These are phyloP conservation scores for Aspergillus brunneoviolaceus DNA, from an alignment of 2,329 filamentous ascomycete species.

Conservation along the genomic window DNA sequence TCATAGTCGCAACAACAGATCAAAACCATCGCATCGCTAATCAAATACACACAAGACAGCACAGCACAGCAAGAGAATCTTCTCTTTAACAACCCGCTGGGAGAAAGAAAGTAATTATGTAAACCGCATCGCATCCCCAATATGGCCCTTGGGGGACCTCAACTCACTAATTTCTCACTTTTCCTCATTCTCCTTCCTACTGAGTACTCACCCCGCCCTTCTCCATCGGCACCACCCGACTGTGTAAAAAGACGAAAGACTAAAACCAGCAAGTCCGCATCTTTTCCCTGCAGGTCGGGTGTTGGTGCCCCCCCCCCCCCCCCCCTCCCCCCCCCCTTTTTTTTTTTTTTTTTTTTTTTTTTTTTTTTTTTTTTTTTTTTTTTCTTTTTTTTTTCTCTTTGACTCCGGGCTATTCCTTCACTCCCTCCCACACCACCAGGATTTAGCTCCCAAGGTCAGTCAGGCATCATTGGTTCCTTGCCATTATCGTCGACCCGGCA, in stretches of 20 bases:
- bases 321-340: too few relatives aligned
- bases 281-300: background rate
- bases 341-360: background rate
- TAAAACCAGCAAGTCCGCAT: background rate
- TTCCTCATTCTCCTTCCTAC: too few relatives aligned
- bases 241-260: background rate
- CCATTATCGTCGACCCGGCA: conserved; percentile 12
- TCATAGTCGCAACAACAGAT: background rate
- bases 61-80: background rate
- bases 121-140: background rate
- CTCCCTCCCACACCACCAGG: background rate
- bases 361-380: background rate
- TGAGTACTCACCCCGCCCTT: background rate
- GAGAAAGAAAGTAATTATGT: background rate
- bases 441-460: background rate
- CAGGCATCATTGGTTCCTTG: background rate
- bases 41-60: background rate
- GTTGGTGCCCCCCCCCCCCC: too few relatives aligned
- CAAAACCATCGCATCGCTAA: background rate
- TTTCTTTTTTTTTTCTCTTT: background rate
- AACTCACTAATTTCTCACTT: background rate
- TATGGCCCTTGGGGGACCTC: background rate
- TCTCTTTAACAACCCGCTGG: background rate
- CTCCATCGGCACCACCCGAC: background rate
- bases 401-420: background rate